Evolutionary conservation across 331 rosid genomes (phyloP).

Genomic region (Cydonia oblonga): DNA sequence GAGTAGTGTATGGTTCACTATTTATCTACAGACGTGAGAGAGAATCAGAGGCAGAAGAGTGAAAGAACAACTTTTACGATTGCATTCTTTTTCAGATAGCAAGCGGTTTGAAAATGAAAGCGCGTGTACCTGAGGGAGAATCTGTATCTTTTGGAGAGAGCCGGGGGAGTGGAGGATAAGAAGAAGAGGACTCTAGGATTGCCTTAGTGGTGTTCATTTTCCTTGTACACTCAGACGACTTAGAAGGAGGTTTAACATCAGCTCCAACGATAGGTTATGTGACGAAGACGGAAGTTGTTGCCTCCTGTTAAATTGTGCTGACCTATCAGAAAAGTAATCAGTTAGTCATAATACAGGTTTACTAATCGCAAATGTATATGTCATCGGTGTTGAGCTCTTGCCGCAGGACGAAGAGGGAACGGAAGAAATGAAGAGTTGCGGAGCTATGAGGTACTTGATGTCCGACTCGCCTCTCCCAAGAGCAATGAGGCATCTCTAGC

Average conservation of each 20-base stretch:
- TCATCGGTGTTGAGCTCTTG: not conserved
- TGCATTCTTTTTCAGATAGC: not conserved
- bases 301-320: not conserved
- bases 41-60: constrained; percentile 42
- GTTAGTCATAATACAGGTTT: not conserved
- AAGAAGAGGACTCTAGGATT: not conserved
- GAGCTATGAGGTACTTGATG: too few species aligned
- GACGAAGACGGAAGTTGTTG: not conserved
- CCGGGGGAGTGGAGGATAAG: not conserved
- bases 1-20: constrained; percentile 38
- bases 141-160: not conserved
- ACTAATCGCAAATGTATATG: not conserved
- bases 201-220: not conserved
- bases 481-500: too few species aligned
- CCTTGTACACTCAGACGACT: not conserved
- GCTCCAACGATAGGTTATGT: not conserved
- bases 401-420: not conserved
- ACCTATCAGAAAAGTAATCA: not conserved
- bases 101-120: not conserved
- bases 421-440: too few species aligned
- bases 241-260: not conserved
- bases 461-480: too few species aligned
- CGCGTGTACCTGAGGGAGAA: not conserved
- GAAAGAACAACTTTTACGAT: constrained; percentile 4
- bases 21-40: constrained; percentile 50